A percentile compares a stretch with the other conserved stretches of the same genome.
These are phyloP conservation scores for Kingdonia uniflora DNA, from an alignment of 164 flowering plant species.

Conservation along the genomic window DNA sequence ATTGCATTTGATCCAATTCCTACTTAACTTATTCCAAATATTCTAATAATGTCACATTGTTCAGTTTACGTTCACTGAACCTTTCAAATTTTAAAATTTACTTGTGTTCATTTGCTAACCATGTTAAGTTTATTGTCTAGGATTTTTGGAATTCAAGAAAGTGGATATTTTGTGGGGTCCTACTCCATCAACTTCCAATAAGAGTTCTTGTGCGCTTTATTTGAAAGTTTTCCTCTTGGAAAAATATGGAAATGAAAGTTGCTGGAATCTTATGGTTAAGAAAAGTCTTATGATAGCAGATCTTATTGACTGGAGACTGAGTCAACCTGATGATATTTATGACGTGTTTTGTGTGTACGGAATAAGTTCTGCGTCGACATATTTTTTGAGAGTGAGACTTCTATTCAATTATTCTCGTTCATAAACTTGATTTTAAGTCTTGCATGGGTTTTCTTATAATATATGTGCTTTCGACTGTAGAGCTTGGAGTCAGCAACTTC, in stretches of 20 bases:
- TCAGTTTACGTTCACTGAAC: too few species aligned
- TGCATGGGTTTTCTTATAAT: too few species aligned
- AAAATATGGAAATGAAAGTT: constrained; percentile 16
- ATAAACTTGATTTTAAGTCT: background rate
- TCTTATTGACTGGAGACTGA: constrained; percentile 81
- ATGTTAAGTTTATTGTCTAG: constrained; percentile 21
- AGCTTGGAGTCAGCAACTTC: constrained; percentile 45
- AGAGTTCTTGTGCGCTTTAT: constrained; percentile 52
- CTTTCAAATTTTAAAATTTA: too few species aligned
- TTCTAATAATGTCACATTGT: too few species aligned
- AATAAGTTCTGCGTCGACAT: constrained; percentile 56
- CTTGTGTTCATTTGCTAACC: background rate
- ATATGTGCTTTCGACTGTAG: constrained; percentile 30
- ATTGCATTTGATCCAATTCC: too few species aligned
- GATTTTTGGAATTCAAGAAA: constrained; percentile 54
- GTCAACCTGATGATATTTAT: constrained; percentile 64
- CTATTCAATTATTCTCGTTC: background rate
- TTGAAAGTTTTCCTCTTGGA: constrained; percentile 49
- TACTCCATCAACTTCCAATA: constrained; percentile 17
- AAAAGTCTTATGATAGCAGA: constrained; percentile 47
- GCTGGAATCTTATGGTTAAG: constrained; percentile 51
- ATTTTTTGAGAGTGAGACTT: constrained; percentile 50
- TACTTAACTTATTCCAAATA: too few species aligned
- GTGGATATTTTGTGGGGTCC: constrained; percentile 71
- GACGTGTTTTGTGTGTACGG: constrained; percentile 47